Base-by-base conservation (phyloP, 768 basidiomycete genomes). In the Mycena vitilis region DNA sequence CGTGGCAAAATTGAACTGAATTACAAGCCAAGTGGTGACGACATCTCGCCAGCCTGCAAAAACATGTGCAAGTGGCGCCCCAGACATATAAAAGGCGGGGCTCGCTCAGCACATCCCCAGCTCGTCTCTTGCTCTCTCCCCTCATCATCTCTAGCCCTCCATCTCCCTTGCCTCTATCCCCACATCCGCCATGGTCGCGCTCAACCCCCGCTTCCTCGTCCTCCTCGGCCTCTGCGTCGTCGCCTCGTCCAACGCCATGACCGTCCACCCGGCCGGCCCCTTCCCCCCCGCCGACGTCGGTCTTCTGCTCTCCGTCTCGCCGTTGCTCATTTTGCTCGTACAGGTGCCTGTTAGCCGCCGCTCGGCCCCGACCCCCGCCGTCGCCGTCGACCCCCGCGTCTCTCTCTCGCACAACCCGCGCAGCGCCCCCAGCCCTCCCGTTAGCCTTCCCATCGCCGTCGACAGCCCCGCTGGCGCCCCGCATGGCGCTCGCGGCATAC, bases 141-240 rank as follows among this genome's bases (percentile, higher is more conserved):
- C 11, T 54, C 59, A 60, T 30, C 67, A 59, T 64, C 67, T 37
- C 54, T 54, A 54, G 37, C 36, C 53, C 1, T 45, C 18, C 44
- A 45, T 45, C 37, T 56, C 57, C 2, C 25, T 23, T 42, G 34
- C 25, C 40, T 25, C 65, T 63, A 52, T 30, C 30, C 60, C 36
- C 8, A 47, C 52, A 7, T 48, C 22, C 60, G 64, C 68, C 11
- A 69, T 69, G 68, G 45, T 69, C 23, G 67, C 62, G 8, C 23
- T 69, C 51, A 52, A 64, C 25, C 52, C 63, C 58, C 68, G 68
- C 47, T 69, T 69, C 68, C 59, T 69, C 59, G 51, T 48, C 63
- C 63, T 69, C 53, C 58, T 61, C 53, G 63, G 36, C 53, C 63
- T 69, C 63, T 69, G 68, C 47, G 47, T 38, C 59, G 38, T 36